These are phyloP conservation scores for Talaromyces marneffei DNA, from an alignment of 2,329 filamentous ascomycete species.

Conservation along the genomic window DNA sequence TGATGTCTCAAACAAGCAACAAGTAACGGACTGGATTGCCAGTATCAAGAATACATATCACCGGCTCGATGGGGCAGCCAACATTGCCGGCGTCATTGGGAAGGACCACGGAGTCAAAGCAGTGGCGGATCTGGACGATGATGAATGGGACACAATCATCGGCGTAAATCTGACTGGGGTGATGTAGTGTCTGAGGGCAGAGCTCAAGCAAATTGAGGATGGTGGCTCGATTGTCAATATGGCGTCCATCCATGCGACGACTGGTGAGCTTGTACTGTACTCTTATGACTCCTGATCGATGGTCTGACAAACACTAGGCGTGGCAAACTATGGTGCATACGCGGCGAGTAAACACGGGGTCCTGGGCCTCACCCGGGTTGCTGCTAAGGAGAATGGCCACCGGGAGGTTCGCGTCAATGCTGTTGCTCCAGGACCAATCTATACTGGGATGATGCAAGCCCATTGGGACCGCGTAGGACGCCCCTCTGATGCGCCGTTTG, in stretches of 20 bases:
- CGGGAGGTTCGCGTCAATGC: not conserved
- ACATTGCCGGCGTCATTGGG: not conserved
- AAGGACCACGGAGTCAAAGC: not conserved
- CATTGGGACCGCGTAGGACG: not conserved
- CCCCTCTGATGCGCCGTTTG: not conserved
- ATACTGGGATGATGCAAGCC: not conserved
- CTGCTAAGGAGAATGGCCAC: not conserved
- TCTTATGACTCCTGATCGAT: not conserved
- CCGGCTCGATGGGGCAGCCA: not conserved
- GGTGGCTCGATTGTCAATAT: not conserved
- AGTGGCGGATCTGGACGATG: not conserved
- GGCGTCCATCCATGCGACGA: not conserved
- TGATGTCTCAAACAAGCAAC: not conserved
- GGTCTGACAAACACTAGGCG: not conserved
- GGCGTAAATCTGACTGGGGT: not conserved
- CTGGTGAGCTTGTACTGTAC: not conserved
- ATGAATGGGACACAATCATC: constrained; percentile 5
- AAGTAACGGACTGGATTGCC: not conserved
- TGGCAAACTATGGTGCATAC: not conserved
- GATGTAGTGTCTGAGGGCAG: constrained; percentile 5
- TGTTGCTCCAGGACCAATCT: not conserved
- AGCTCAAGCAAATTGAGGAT: not conserved
- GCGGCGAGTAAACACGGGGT: not conserved
- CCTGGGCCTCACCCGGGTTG: not conserved
- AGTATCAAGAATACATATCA: not conserved